Percentiles rank a stretch among this genome's conserved stretches.
phyloP scores from a whole-genome alignment of 2,329 filamentous ascomycete species.

The Fusarium azukiicola region DNA sequence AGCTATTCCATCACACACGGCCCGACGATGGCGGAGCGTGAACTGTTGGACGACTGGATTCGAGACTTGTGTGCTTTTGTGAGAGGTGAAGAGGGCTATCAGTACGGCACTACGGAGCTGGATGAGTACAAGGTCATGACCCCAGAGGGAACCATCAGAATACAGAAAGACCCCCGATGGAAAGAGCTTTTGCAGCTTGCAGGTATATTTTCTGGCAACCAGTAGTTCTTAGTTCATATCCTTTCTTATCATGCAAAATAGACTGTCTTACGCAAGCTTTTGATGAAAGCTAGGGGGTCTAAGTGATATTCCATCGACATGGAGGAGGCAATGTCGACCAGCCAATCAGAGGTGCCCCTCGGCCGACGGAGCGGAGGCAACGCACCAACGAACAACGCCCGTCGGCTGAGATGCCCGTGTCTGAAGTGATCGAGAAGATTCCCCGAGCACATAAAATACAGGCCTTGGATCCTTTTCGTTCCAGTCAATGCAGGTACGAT shows the following conservation, averaged over 20 bases:
- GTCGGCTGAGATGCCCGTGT: slow-evolving; percentile 9
- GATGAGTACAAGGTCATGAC: slow-evolving; percentile 39
- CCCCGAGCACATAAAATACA: not conserved
- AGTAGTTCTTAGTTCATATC: rapidly evolving
- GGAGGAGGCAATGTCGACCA: not conserved
- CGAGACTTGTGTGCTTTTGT: slow-evolving; percentile 31
- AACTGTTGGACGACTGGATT: slow-evolving; percentile 34
- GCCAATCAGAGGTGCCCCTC: not conserved
- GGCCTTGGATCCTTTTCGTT: not conserved
- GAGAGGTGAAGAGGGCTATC: not conserved
- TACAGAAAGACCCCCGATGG: slow-evolving; percentile 31
- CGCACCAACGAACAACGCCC: not conserved
- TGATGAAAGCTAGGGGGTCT: not conserved
- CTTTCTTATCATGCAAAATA: not conserved
- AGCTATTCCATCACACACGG: slow-evolving; percentile 37
- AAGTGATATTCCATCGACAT: not conserved
- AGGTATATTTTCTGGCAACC: slow-evolving; percentile 26
- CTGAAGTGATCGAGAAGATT: no score
- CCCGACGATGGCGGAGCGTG: slow-evolving; percentile 8
- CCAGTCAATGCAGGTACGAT: rapidly evolving
- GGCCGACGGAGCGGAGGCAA: not conserved
- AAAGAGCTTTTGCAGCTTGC: slow-evolving; percentile 24
- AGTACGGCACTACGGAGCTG: slow-evolving; percentile 16
- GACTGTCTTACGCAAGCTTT: not conserved
- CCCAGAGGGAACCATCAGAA: slow-evolving; percentile 12